Evolutionary conservation across 495 filamentous ascomycete species (phyloP), one percentile per base, ranked within the genome.

Genomic region (Daldinia bambusicola): DNA sequence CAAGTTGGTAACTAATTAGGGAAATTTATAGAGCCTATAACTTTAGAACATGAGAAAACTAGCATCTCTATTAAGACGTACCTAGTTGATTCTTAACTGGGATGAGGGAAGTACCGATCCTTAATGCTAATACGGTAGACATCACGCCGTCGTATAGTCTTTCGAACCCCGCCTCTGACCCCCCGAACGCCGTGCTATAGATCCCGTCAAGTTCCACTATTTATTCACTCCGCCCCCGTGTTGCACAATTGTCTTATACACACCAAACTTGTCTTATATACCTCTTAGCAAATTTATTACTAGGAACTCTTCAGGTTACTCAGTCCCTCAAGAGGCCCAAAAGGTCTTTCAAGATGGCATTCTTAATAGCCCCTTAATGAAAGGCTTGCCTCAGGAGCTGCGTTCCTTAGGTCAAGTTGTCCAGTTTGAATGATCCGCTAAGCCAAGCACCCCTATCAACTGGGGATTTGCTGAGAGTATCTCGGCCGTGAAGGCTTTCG

Each of bases 291-390:
- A 36, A 36, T 36, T 10, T 6, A 26, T 36, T 5, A 36, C 16
- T 1, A 45, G 18, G 41, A 4, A n/a, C 30, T 32, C 55, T 13
- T 13, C 41, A 37, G 55, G 67, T 50, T 77, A 77, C 52, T 77
- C 75, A 6, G 69, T 77, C 31, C 75, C 70, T 14, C 45, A 20
- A 10, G 66, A 77, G 56, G 70, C 74, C 10, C 45, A 61, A 53
- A 53, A 22, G 9, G 41, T 77, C 18, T 66, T 77, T 30, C 36
- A 63, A 31, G 41, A 77, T 63, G 75, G 74, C 13, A 77, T 77
- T 37, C 45, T 77, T 13, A 53, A 53, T 6, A 76, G 76, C 52
- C 70, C 66, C 30, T 36, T 77, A 30, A 63, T 70, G 10, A 68
- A 67, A 20, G 51, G 48, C 26, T 52, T 75, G 3, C 74, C 75